A percentile compares a stretch with the other conserved stretches of the same genome.
phyloP scores from a whole-genome alignment of 1,139 yeast genomes.

The Zygoascus sp. region DNA sequence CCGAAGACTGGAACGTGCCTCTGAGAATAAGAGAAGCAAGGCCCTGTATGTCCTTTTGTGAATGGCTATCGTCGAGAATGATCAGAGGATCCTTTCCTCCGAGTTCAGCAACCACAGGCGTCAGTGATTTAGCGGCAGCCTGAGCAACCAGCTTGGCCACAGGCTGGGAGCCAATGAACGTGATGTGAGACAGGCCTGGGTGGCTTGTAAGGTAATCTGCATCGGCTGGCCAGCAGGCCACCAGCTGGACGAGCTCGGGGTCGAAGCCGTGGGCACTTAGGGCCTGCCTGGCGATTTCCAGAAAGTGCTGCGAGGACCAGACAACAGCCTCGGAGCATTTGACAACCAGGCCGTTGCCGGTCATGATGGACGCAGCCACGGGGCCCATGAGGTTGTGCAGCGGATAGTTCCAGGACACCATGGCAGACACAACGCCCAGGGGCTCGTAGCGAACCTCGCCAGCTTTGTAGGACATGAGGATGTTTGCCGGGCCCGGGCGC shows the following conservation, averaged over 20 bases:
- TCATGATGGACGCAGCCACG: conserved; percentile 74
- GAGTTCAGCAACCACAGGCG: conserved; percentile 90
- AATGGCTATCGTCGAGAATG: conserved; percentile 54
- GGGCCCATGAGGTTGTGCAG: conserved; percentile 88
- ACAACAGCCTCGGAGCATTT: conserved; percentile 95
- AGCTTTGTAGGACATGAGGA: conserved; percentile 75
- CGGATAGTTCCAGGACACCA: conserved; percentile 96
- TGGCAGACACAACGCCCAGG: conserved; percentile 77
- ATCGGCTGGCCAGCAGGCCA: conserved; percentile 71
- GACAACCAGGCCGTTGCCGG: conserved; percentile 86
- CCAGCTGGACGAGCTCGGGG: conserved; percentile 78
- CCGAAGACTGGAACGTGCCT: conserved; percentile 95
- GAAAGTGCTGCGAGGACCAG: conserved; percentile 85
- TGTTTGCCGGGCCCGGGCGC: conserved; percentile 83
- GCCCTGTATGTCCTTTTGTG: conserved; percentile 42
- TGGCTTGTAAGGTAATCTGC: conserved; percentile 84
- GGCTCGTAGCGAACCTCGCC: conserved; percentile 95
- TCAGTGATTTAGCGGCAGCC: conserved; percentile 67
- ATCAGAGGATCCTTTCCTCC: conserved; percentile 95
- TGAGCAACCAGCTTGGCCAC: conserved; percentile 83
- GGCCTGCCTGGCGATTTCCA: conserved; percentile 64
- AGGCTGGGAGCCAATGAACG: conserved; percentile 92
- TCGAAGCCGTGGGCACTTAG: conserved; percentile 68
- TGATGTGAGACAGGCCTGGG: conserved; percentile 75
- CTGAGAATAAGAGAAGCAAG: conserved; percentile 82